Base-by-base conservation (phyloP, 2,329 filamentous ascomycete genomes). In the Clonostachys byssicola region DNA sequence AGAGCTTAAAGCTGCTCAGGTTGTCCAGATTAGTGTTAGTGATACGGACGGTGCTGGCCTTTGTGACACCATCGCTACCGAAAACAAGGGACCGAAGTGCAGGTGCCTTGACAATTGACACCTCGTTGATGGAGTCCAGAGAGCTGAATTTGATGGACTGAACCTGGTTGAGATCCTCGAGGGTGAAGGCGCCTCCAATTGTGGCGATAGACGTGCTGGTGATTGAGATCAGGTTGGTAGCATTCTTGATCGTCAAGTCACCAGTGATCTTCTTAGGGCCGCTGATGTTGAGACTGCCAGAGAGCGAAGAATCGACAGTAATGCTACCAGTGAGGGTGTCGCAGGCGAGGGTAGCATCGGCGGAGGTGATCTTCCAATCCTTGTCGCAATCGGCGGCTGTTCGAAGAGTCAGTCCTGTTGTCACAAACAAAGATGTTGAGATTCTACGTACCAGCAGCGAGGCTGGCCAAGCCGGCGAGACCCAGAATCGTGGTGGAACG, bases 1-100 rank as follows among this genome's bases (percentile, higher is more conserved):
- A 70, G 54, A 97, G 77, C 65, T 90, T 87, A 65, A 99, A 88
- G 62, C 90, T 91, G 55, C 85, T 77, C 50, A 99, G 80, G 55
- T 79, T 83, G 65, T 74, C 79, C 57, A 99, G 81, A 68, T 85
- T 83, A 44, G 94, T 99, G 75, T 99, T 94, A 70, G 83, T 80
- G 65, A 99, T 92, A 56, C 73, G 70, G 57, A 99, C 80, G 53
- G 72, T 78, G 54, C 71, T 72, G 50, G 88, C 88, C 65, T 82
- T 73, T 58, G 77, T 82, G 59, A 97, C 75, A 60, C 75, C 74
- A 13, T 70, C 60, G 48, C 67, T 72, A 53, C 75, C 75, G 55
- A 82, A 74, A 35, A 66, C 69, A 35, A 79, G 58, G 41, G 58
- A 56, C 49, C 70, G 79, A 64, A 74, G 78, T 62, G 68, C 74